Evolutionary conservation across 306 rosid genomes (phyloP).

Genomic region (Vachellia collinsii): DNA sequence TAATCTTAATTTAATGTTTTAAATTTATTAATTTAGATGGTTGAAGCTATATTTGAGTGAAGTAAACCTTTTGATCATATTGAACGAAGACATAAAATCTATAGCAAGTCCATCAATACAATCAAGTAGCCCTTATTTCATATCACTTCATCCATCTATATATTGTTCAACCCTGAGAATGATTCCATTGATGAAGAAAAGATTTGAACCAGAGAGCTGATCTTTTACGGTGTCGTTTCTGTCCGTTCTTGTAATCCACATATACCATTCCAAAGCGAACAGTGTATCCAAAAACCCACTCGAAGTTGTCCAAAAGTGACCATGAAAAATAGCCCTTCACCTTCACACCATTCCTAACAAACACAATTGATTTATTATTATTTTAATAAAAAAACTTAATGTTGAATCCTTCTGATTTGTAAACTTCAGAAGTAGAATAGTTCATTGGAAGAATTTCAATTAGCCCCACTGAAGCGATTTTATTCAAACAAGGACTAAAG

Average conservation of each 20-base stretch:
- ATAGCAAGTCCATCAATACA: neutral
- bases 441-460: too few species aligned
- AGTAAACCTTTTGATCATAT: neutral
- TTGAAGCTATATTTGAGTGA: too few species aligned
- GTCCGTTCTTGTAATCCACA: slow-evolving; percentile 43
- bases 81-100: neutral
- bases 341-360: slow-evolving; percentile 41
- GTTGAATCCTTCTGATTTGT: neutral
- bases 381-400: too few species aligned
- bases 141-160: neutral
- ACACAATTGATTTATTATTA: neutral
- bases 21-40: too few species aligned
- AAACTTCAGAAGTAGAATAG: neutral
- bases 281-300: slow-evolving; percentile 39
- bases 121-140: neutral
- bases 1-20: too few species aligned
- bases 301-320: slow-evolving; percentile 53
- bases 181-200: slow-evolving; percentile 35
- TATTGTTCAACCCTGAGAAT: neutral
- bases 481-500: too few species aligned
- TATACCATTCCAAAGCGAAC: slow-evolving; percentile 41
- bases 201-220: slow-evolving; percentile 52
- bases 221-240: slow-evolving; percentile 40
- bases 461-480: too few species aligned
- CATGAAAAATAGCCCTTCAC: slow-evolving; percentile 56